Base-by-base conservation (phyloP, 2,329 filamentous ascomycete species). In the Fusarium gaditjirri region DNA sequence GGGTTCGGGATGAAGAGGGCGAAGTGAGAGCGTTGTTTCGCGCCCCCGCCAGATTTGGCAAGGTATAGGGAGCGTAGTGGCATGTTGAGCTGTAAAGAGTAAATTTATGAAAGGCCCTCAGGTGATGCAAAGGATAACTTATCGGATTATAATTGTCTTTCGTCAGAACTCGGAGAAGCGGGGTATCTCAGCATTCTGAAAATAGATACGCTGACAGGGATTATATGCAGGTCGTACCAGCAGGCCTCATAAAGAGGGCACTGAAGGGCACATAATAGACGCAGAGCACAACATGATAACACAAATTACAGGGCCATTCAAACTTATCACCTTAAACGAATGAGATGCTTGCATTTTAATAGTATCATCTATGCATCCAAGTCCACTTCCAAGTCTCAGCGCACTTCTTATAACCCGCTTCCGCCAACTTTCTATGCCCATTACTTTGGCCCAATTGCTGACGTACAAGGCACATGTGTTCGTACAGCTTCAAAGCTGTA, bases 51-150 rank as follows among this genome's bases (percentile, higher is more conserved):
- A 0, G 39, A 56, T 13, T 46, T 56, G 7, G 53, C 39, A 1
- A 56, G 53, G 46, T 56, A 47, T 0, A 56, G 7, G 0, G 39
- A 56, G 19, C 29, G 53, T 0, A 0, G 0, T 13, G n/a, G 4
- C 39, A 56, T 56, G 7, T 8, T 43, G 6, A 21, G 6, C 9
- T 27, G 2, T 5, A 2, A 3, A 1, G 12, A n/a, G 5, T 19
- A 33, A 2, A 10, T 9, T 21, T 49, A 10, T 19, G 19, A 39
- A 35, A 16, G 14, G 36, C 36, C 17, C 3, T 21, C 16, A n/a
- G n/a, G 10, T 23, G n/a, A 19, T 35, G n/a, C 4, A 25, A 23
- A 17, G 6, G 8, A 5, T 0, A 13, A n/a, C 12, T 50, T 50
- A 5, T 21, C 16, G 4, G 11, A 10, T 4, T 1, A 11, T 7